Evolutionary conservation across 306 rosid genomes (phyloP).

Genomic region (Ormosia emarginata): DNA sequence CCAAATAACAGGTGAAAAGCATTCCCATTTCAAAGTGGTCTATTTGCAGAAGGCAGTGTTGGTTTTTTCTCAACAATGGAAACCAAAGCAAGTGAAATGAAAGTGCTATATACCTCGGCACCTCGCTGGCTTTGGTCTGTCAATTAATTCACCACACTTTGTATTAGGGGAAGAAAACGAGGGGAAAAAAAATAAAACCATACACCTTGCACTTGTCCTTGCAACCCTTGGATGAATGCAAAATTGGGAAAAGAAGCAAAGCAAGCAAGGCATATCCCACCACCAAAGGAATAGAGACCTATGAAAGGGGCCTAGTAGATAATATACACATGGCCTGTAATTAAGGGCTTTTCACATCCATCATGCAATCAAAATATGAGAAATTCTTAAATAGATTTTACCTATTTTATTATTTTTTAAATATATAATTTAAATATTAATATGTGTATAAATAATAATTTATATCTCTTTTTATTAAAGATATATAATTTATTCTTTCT

Average conservation of each 20-base stretch:
- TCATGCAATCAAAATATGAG: neutral
- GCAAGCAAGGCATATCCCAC: constrained; percentile 13
- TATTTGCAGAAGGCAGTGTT: neutral
- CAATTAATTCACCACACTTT: neutral
- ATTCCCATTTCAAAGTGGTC: neutral
- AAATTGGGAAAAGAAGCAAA: constrained; percentile 15
- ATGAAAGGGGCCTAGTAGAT: constrained; percentile 25
- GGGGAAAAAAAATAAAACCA: neutral
- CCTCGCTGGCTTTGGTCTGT: neutral
- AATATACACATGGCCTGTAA: constrained; percentile 48
- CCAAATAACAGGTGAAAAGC: neutral
- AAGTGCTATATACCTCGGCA: neutral
- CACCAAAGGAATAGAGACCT: constrained; percentile 28
- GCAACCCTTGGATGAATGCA: neutral
- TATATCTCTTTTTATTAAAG: too few species aligned
- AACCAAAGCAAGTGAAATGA: neutral
- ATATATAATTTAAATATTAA: too few species aligned
- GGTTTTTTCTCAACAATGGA: too few species aligned
- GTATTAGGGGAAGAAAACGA: neutral
- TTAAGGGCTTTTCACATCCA: constrained; percentile 27
- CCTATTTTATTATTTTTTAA: too few species aligned
- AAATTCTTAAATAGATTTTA: too few species aligned
- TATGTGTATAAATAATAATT: too few species aligned
- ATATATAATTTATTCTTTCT: too few species aligned
- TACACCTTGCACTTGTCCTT: constrained; percentile 16